phyloP scores from a whole-genome alignment of 1,284 basidiomycete species.

The Malassezia brasiliensis region DNA sequence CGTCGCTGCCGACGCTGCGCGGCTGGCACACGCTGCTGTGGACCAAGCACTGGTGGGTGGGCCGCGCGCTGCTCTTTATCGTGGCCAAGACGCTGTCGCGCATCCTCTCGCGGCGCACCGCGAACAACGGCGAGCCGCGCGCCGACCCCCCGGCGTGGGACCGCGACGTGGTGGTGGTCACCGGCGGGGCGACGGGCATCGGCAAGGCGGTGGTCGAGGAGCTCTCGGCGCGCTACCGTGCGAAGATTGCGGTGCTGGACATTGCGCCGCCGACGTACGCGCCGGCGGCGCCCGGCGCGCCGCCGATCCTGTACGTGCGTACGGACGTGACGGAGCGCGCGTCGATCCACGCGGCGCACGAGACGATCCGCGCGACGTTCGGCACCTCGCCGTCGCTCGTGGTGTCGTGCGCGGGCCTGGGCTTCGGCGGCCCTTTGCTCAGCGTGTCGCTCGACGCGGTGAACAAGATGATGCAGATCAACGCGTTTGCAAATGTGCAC shows the following conservation, averaged over 20 bases:
- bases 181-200: constrained; percentile 44
- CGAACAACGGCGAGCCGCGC: constrained; percentile 31
- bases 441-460: constrained; percentile 26
- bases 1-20: neutral
- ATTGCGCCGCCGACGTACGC: constrained; percentile 37
- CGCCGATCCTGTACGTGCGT: constrained; percentile 43
- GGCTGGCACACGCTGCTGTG: constrained; percentile 22
- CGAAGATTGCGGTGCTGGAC: constrained; percentile 43
- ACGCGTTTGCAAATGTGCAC: constrained; percentile 39
- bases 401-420: constrained; percentile 45
- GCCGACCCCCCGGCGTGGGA: constrained; percentile 34
- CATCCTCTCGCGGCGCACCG: constrained; percentile 26
- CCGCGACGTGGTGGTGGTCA: constrained; percentile 43
- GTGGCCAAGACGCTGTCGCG: constrained; percentile 30
- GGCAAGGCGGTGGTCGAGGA: constrained; percentile 42
- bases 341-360: constrained; percentile 28
- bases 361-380: constrained; percentile 32
- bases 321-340: constrained; percentile 39
- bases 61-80: constrained; percentile 26
- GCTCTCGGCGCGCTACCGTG: constrained; percentile 28
- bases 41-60: constrained; percentile 30
- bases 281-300: constrained; percentile 28
- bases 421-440: constrained; percentile 33
- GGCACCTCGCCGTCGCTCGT: constrained; percentile 26
- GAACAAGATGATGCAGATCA: constrained; percentile 34